These are phyloP conservation scores for Lasiosphaeris hirsuta DNA, from an alignment of 495 filamentous ascomycete genomes.

Conservation along the genomic window DNA sequence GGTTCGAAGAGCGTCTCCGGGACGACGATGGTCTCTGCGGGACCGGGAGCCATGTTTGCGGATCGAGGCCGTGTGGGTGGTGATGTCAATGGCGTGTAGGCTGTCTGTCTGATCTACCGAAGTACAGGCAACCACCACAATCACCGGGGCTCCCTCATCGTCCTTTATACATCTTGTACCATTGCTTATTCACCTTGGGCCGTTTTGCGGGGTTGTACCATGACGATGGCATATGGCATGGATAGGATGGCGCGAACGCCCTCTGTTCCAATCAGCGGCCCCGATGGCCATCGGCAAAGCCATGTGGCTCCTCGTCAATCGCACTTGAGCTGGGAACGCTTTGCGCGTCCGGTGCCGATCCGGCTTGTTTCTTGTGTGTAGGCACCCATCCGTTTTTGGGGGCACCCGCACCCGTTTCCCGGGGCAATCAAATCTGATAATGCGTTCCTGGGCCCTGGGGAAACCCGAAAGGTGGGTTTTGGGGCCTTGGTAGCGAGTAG, in stretches of 20 bases:
- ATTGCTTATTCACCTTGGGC: too few species aligned
- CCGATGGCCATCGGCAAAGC: background rate
- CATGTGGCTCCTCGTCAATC: too few species aligned
- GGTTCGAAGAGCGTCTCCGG: slow-evolving; percentile 20
- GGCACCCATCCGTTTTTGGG: too few species aligned
- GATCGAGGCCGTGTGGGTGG: background rate
- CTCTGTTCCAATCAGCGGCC: slow-evolving; percentile 12
- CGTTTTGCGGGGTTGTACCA: slow-evolving; percentile 14
- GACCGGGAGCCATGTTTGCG: slow-evolving; percentile 26
- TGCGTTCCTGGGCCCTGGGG: too few species aligned
- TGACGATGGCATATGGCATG: slow-evolving; percentile 16
- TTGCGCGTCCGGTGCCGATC: slow-evolving; percentile 11
- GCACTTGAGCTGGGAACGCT: background rate
- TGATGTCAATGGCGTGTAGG: background rate
- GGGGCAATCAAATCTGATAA: slow-evolving; percentile 1
- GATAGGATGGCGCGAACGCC: slow-evolving; percentile 23
- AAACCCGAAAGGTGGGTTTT: background rate
- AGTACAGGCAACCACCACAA: too few species aligned
- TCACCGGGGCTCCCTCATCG: background rate
- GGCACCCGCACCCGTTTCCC: too few species aligned
- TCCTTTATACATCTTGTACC: background rate
- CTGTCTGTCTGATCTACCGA: too few species aligned
- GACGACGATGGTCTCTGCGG: slow-evolving; percentile 32
- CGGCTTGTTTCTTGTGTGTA: background rate
- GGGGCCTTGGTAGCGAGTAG: background rate